Conservation (phyloP, 305 asterid species). For the Solanum hybrid region DNA sequence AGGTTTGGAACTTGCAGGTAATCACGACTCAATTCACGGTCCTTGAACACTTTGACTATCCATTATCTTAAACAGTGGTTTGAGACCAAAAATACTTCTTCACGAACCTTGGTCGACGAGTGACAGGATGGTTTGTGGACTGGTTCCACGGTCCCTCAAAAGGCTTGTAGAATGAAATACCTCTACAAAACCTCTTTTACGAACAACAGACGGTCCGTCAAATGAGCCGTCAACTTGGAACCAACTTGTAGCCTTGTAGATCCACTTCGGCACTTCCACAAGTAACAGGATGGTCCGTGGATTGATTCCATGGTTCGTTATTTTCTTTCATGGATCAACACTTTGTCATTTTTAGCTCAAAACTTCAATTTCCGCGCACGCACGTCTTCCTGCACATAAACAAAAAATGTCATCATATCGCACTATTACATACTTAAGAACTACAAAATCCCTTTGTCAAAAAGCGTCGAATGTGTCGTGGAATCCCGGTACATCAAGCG, state of each 20-base stretch:
- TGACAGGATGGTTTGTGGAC: neutral
- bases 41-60: neutral
- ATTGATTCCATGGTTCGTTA: neutral
- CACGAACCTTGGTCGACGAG: neutral
- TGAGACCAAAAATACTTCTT: neutral
- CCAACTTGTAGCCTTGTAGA: neutral
- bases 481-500: neutral
- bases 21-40: neutral
- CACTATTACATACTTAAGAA: neutral
- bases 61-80: neutral
- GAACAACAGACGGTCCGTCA: neutral
- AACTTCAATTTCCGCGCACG: neutral
- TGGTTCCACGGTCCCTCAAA: neutral
- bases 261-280: neutral
- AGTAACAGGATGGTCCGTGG: neutral
- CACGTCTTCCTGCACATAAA: neutral
- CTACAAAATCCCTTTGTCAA: neutral
- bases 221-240: neutral
- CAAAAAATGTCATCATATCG: neutral
- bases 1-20: neutral
- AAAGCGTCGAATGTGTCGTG: neutral
- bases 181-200: neutral
- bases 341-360: neutral
- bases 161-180: neutral
- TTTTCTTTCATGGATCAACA: neutral